Evolutionary conservation across 2,329 filamentous ascomycete species (phyloP).

Genomic region (Dothistroma pini): DNA sequence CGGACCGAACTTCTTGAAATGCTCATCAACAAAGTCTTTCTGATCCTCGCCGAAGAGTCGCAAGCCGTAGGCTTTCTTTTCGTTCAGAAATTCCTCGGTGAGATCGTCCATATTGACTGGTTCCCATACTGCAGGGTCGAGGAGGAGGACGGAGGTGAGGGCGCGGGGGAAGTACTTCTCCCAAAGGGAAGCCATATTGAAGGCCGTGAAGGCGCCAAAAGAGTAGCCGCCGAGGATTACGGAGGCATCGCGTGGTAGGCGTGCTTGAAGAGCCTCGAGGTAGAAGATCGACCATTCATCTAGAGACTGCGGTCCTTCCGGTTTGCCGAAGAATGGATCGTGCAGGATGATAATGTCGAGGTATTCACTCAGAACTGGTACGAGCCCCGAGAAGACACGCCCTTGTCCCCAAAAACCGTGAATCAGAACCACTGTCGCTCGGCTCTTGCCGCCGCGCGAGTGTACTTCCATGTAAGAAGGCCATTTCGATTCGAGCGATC

Average conservation of each 20-base stretch:
- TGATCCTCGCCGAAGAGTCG: slow-evolving; percentile 10
- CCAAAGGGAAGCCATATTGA: slow-evolving; percentile 10
- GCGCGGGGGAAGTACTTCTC: neutral
- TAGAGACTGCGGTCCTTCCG: slow-evolving; percentile 5
- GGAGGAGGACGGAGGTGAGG: neutral
- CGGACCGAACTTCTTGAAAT: slow-evolving; percentile 11
- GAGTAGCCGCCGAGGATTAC: slow-evolving; percentile 12
- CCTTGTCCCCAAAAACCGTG: slow-evolving; percentile 12
- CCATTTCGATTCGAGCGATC: neutral
- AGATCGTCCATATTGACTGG: slow-evolving; percentile 8
- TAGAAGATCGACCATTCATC: slow-evolving; percentile 6
- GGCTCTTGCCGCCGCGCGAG: neutral
- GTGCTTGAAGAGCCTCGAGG: slow-evolving; percentile 6
- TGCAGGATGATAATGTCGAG: slow-evolving; percentile 7
- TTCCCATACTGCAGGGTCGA: slow-evolving; percentile 8
- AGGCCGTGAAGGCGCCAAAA: slow-evolving; percentile 9
- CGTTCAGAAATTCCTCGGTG: slow-evolving; percentile 4
- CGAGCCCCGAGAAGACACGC: neutral
- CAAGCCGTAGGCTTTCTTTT: slow-evolving; percentile 5
- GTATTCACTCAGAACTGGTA: neutral
- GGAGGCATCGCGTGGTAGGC: neutral
- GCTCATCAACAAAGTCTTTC: slow-evolving; percentile 7
- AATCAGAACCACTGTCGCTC: slow-evolving; percentile 7
- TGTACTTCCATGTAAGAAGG: slow-evolving; percentile 8
- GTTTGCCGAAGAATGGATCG: slow-evolving; percentile 10